Conservation (phyloP, 306 rosid species). For the Ziziphus jujuba region DNA sequence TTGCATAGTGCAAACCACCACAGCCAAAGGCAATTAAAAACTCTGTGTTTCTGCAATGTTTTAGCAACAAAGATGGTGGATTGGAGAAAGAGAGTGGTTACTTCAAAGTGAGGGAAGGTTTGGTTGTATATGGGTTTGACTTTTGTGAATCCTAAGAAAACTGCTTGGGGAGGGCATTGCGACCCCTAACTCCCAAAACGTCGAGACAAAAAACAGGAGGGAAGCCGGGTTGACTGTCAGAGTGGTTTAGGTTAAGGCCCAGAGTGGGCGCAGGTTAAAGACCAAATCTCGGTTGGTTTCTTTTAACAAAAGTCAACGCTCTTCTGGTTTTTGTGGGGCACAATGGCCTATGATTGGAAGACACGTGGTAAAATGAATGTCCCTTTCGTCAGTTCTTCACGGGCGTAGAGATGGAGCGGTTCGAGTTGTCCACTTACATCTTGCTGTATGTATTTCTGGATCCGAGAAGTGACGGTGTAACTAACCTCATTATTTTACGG, state of each 20-base stretch:
- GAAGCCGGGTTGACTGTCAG: constrained; percentile 49
- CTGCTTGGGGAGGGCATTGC: neutral
- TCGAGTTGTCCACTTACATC: constrained; percentile 19
- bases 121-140: constrained; percentile 64
- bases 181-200: constrained; percentile 2
- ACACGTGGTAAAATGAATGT: constrained; percentile 7
- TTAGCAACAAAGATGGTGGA: neutral
- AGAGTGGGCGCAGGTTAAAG: constrained; percentile 26
- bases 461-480: constrained; percentile 15
- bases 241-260: constrained; percentile 39
- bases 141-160: constrained; percentile 31
- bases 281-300: constrained; percentile 20
- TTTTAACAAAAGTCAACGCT: constrained; percentile 42
- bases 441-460: neutral
- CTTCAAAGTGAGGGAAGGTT: constrained; percentile 64
- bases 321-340: neutral
- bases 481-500: neutral
- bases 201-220: constrained; percentile 24
- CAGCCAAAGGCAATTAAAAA: neutral
- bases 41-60: neutral
- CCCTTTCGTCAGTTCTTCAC: constrained; percentile 28
- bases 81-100: constrained; percentile 29
- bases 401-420: constrained; percentile 16
- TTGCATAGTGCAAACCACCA: constrained; percentile 4
- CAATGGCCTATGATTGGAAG: neutral